A percentile compares a stretch with the other conserved stretches of the same genome.
phyloP scores from a whole-genome alignment of 2,329 filamentous ascomycete species.

The Fusarium compactum region DNA sequence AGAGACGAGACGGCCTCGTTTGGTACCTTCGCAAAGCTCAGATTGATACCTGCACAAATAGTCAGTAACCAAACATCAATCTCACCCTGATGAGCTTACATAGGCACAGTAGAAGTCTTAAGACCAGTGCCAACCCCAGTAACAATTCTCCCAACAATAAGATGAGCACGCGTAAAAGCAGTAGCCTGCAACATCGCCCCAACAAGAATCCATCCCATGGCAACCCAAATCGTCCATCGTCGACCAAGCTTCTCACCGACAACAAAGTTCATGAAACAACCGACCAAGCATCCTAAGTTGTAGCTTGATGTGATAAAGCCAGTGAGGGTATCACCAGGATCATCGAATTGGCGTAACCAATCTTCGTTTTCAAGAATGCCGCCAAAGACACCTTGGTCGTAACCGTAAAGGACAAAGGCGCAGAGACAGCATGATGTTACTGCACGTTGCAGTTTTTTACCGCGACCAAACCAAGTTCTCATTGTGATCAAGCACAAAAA shows the following conservation, averaged over 20 bases:
- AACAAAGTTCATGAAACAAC: constrained; percentile 57
- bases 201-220: constrained; percentile 66
- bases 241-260: constrained; percentile 65
- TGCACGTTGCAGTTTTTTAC: constrained; percentile 40
- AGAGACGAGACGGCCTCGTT: constrained; percentile 65
- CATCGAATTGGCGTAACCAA: constrained; percentile 52
- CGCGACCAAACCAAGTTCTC: constrained; percentile 42
- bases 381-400: constrained; percentile 63
- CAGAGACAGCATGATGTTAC: constrained; percentile 43
- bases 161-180: constrained; percentile 56
- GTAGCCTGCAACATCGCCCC: constrained; percentile 70
- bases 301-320: constrained; percentile 52
- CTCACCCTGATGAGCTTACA: not conserved
- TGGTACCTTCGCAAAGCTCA: constrained; percentile 56
- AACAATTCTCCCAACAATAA: constrained; percentile 62
- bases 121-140: constrained; percentile 63
- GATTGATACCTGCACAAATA: constrained; percentile 37
- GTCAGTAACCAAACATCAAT: not conserved
- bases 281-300: constrained; percentile 58
- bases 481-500: not conserved
- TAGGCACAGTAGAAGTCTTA: constrained; percentile 56
- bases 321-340: constrained; percentile 46
- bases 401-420: constrained; percentile 53
- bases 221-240: constrained; percentile 66
- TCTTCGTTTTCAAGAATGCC: constrained; percentile 60